Evolutionary conservation across 1,139 yeast genomes (phyloP), one percentile per base, ranked within the genome.

Genomic region (Blastobotrys petasosporus): DNA sequence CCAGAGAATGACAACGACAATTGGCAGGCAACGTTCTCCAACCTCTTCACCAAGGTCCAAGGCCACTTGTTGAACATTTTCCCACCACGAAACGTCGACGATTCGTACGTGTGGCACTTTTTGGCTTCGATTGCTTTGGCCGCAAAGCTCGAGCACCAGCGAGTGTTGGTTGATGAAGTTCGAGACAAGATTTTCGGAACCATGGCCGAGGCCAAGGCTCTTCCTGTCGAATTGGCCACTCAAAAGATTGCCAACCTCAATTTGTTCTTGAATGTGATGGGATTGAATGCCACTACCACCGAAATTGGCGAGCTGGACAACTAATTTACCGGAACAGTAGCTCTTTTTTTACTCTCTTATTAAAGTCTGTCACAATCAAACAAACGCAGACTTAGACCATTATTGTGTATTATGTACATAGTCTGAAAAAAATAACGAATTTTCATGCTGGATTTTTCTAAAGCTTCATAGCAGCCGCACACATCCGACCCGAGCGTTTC

Each of bases 61-160:
- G 86, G 90, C 17, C 80, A 87, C 63, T 74, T 92, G 48, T 73
- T 83, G 2, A 73, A 80, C 25, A 78, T 90, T 46, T 90, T 92
- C 82, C 97, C 97, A 44, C 88, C 92, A 42, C 59, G 66, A 51
- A 57, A 59, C 33, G 84, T 77, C 51, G 95, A 86, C 61, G 90
- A 83, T 54, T 79, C 94, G 0, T 88, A 90, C 60, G 90, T 88
- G 41, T 92, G 98, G 98, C 97, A 92, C 69, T 90, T 92, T 62
- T 76, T 92, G 67, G 98, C 98, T 32, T 85, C 96, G 11, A 75
- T 92, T 51, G 94, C 97, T 0, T 73, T 92, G 53, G 94, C 96
- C 52, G 97, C 97, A 56, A 84, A 85, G 63, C 75, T 90, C 58
- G 87, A 84, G 58, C 97, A 90, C 66, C 97, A 92, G 73, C 80